Evolutionary conservation across 331 rosid genomes (phyloP), one percentile per base, ranked within the genome.

Genomic region (Dryas integrifolia): DNA sequence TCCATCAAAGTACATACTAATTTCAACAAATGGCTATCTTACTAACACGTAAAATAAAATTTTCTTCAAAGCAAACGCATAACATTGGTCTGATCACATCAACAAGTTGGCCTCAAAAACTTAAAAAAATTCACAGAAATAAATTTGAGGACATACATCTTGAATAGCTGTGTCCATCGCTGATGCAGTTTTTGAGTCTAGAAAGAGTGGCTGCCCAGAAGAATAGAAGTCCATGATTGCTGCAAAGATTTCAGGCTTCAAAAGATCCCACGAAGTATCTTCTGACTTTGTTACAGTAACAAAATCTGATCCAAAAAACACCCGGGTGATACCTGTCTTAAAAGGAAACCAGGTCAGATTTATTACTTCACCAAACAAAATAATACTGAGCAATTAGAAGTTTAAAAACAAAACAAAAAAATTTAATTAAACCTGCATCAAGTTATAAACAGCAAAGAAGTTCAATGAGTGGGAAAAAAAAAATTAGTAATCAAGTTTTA

Each of bases 221-320:
- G 98, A 88, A 80, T 88, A 91, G 81, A 91, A 94, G 55, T 94
- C 98, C 98, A 94, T 91, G 71, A 94, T 88, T 12, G 92, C 90
- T 0, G 98, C 98, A 71, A 89, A 94, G 66, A 94, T 83, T 77
- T 94, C 95, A 40, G 98, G 98, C 85, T 89, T 94, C 45, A 91
- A 82, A 15, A 94, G 75, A 52, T 94, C 95, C 98, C 98, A 91
- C 3, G 96, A 66, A 72, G 82, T 71, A 57, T 90, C 96, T 12
- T 92, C 96, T 1, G 96, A 89, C 73, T 88, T 94, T 7, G 96
- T 94, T 18, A 94, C 96, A 0, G 98, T 94, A 41, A 94, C 91
- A 57, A 94, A 94, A 86, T 94, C 97, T 8, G 97, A 89, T 81
- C 96, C 97, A 67, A 77, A 88, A 88, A 94, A 94, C 63, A 91